Evolutionary conservation across 2,329 filamentous ascomycete species (phyloP), one percentile per base, ranked within the genome.

Genomic region (Tolypocladium nubicola): DNA sequence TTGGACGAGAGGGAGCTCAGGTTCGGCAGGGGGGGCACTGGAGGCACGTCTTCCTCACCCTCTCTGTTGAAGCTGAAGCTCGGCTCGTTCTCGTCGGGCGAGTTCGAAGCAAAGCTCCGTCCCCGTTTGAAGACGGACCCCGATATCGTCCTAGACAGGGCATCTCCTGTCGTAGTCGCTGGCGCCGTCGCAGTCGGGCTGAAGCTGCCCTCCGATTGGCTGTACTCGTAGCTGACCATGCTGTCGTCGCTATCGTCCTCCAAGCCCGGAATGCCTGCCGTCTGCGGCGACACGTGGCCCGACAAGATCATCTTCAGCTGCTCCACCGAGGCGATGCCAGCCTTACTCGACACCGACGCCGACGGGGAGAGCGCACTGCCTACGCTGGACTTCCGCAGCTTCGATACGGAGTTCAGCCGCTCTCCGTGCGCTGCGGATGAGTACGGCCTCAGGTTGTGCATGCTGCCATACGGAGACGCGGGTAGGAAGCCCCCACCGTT

Each of bases 161-260:
- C 58, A 41, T 69, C 70, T 38, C 65, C 67, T 19, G 66, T 65
- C 30, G 68, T 70, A 26, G 61, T 58, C 47, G 69, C 62, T 13
- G 65, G 65, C 60, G 58, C 61, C 58, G 64, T 68, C 60, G 58
- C 61, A 58, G 64, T 68, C 57, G 64, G 77, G 64, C 82, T 83
- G 68, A 82, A 85, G 43, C 83, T 87, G 23, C 83, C 72, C 65
- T 89, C 86, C 8, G 85, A 88, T n/a, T 82, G 77, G 50, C 81
- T 81, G 62, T 82, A 79, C 57, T 89, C 86, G 61, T 85, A 87
- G 72, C 85, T 88, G 61, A 87, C 80, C 76, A 90, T 81, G 68
- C 85, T 89, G 56, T 90, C 87, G 65, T 78, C 84, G 56, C 76
- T 80, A 58, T 81, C 82, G 55, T 79, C 77, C 23, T 76, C 75